Evolutionary conservation across 2,329 filamentous ascomycete species (phyloP).

Genomic region (Fusarium staphyleae): DNA sequence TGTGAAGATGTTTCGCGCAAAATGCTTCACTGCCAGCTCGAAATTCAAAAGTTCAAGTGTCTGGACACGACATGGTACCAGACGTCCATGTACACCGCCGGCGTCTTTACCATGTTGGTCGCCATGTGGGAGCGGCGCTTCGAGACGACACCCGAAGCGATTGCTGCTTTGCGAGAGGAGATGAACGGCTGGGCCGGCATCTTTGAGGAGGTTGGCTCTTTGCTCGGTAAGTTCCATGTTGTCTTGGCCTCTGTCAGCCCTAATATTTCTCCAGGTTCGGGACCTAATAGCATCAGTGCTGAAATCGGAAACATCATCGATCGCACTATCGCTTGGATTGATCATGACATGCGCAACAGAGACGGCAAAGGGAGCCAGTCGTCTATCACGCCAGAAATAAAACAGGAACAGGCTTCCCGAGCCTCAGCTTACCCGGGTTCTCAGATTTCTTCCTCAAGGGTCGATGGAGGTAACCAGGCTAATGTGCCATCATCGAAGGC

Average conservation of each 20-base stretch:
- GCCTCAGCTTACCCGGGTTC: conserved; percentile 9
- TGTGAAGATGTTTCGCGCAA: conserved; percentile 71
- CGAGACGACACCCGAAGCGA: conserved; percentile 63
- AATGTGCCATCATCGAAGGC: conserved; percentile 39
- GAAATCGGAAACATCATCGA: conserved; percentile 59
- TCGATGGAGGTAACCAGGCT: conserved; percentile 20
- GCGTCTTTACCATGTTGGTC: conserved; percentile 76
- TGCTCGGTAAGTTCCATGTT: conserved; percentile 64
- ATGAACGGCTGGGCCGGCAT: conserved; percentile 75
- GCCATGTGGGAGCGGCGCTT: conserved; percentile 72
- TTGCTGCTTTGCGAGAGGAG: conserved; percentile 67
- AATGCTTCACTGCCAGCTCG: conserved; percentile 66
- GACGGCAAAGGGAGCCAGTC: conserved; percentile 30
- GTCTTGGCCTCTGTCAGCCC: conserved; percentile 4
- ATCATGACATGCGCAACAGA: conserved; percentile 55
- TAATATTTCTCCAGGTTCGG: conserved; percentile 50
- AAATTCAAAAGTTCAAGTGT: conserved; percentile 69
- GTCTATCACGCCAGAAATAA: conserved; percentile 41
- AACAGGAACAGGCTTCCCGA: conserved; percentile 46
- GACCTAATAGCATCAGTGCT: conserved; percentile 51
- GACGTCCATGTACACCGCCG: conserved; percentile 73
- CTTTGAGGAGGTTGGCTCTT: conserved; percentile 68
- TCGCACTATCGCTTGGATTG: conserved; percentile 60
- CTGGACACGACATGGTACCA: conserved; percentile 83
- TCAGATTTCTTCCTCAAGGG: conserved; percentile 14